Evolutionary conservation across 2,329 filamentous ascomycete genomes (phyloP).

Genomic region (Furcasterigmium sp.): DNA sequence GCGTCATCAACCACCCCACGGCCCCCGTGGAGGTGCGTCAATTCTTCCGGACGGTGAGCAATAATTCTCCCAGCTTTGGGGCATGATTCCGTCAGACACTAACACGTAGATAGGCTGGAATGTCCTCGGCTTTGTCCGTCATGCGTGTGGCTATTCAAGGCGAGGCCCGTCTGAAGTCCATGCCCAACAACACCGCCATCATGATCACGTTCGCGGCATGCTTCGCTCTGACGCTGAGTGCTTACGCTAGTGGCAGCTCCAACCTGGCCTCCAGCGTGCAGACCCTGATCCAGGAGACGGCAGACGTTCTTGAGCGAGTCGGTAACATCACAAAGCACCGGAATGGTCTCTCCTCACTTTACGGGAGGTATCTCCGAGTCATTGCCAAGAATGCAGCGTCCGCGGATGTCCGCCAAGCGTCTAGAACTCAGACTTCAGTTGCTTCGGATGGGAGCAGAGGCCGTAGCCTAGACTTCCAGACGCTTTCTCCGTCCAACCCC

Average conservation of each 20-base stretch:
- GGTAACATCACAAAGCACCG: slow-evolving; percentile 61
- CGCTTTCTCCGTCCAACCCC: too few relatives aligned
- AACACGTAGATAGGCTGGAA: slow-evolving; percentile 39
- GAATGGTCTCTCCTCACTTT: slow-evolving; percentile 56
- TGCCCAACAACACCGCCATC: slow-evolving; percentile 74
- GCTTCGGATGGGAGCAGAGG: too few relatives aligned
- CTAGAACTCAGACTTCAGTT: too few relatives aligned
- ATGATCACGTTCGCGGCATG: slow-evolving; percentile 75
- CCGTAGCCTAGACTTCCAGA: too few relatives aligned
- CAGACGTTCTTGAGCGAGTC: slow-evolving; percentile 63
- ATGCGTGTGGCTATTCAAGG: slow-evolving; percentile 70
- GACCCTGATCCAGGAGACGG: slow-evolving; percentile 62
- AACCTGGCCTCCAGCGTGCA: slow-evolving; percentile 58
- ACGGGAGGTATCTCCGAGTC: slow-evolving; percentile 39
- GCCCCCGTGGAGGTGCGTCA: slow-evolving; percentile 65
- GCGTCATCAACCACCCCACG: slow-evolving; percentile 69
- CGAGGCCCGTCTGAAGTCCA: slow-evolving; percentile 63
- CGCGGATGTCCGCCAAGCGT: slow-evolving; percentile 6
- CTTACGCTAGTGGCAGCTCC: slow-evolving; percentile 50
- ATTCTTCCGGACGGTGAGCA: slow-evolving; percentile 55
- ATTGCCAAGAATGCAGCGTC: slow-evolving; percentile 33
- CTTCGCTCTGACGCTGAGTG: slow-evolving; percentile 60
- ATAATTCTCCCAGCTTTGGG: not conserved
- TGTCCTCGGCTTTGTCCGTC: slow-evolving; percentile 70
- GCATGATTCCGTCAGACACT: not conserved